Evolutionary conservation across 164 flowering plant genomes (phyloP).

Genomic region (Magnolia officinalis): DNA sequence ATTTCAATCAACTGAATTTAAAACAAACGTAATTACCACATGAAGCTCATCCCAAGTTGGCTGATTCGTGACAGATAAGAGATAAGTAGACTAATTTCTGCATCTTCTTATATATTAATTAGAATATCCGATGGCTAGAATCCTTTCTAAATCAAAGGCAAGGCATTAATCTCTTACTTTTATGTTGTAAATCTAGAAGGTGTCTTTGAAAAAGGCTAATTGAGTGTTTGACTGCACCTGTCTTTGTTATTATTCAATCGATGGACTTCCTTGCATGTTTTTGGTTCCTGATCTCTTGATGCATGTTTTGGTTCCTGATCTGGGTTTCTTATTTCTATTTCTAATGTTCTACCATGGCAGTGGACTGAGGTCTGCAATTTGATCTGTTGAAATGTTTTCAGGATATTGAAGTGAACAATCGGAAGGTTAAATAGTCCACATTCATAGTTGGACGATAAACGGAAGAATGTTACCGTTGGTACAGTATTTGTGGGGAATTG

Average conservation of each 20-base stretch:
- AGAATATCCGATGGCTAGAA: not conserved
- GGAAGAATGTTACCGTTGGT: no score
- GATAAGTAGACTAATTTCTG: no score
- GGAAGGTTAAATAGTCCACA: constrained; percentile 74
- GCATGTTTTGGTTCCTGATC: constrained; percentile 2
- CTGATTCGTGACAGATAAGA: no score
- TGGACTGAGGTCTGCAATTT: not conserved
- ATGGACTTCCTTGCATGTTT: not conserved
- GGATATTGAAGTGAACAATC: constrained; percentile 84
- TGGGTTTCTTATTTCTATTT: not conserved
- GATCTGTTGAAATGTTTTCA: constrained; percentile 23
- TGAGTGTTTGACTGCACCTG: not conserved
- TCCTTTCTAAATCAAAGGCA: not conserved
- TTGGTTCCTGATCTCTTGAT: not conserved
- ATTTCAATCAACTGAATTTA: no score
- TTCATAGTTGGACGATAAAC: no score
- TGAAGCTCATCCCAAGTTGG: no score
- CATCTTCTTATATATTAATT: no score
- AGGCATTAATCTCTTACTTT: not conserved
- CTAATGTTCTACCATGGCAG: not conserved
- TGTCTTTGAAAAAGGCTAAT: not conserved
- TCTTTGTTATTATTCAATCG: not conserved
- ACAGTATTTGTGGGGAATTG: no score
- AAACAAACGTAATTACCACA: no score
- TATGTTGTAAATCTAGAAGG: not conserved